These are phyloP conservation scores for Tillandsia leiboldiana DNA, from an alignment of 176 grass and related monocot genomes.

Conservation along the genomic window DNA sequence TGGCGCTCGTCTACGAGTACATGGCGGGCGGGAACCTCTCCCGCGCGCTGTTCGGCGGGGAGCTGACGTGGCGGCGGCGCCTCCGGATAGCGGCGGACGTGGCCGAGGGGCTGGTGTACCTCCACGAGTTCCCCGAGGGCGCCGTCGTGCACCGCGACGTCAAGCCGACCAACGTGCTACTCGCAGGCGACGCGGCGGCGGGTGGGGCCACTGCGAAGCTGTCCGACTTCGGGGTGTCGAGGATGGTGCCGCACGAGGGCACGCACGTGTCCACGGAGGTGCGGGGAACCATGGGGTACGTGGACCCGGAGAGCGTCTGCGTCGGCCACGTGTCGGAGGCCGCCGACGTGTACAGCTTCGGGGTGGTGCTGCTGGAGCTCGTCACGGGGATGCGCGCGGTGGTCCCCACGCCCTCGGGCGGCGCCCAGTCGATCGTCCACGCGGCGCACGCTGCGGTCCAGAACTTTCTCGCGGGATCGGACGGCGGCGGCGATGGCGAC, in stretches of 20 bases:
- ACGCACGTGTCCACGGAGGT: slow-evolving; percentile 69
- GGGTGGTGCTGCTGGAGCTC: slow-evolving; percentile 34
- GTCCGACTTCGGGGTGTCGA: slow-evolving; percentile 64
- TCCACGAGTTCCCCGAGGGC: slow-evolving; percentile 45
- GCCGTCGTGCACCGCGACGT: slow-evolving; percentile 68
- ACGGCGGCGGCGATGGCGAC: not conserved
- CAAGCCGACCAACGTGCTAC: slow-evolving; percentile 59
- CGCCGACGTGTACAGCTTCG: slow-evolving; percentile 45
- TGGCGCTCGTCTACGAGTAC: slow-evolving; percentile 63
- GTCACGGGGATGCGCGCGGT: slow-evolving; percentile 55
- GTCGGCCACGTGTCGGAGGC: slow-evolving; percentile 43
- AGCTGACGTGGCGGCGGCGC: slow-evolving; percentile 37
- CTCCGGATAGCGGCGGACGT: slow-evolving; percentile 43
- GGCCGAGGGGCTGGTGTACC: slow-evolving; percentile 51
- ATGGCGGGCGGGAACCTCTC: slow-evolving; percentile 62
- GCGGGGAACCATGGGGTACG: slow-evolving; percentile 50
- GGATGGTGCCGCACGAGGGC: slow-evolving; percentile 35
- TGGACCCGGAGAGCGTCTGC: slow-evolving; percentile 63
- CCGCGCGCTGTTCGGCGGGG: slow-evolving; percentile 29
- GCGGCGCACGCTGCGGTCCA: slow-evolving; percentile 23
- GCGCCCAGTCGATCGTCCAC: slow-evolving; percentile 52
- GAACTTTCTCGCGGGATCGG: not conserved
- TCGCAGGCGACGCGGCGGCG: slow-evolving; percentile 29
- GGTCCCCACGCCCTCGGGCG: slow-evolving; percentile 45
- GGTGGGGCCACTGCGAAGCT: slow-evolving; percentile 31